Base-by-base conservation (phyloP, 2,329 filamentous ascomycete genomes). In the Monilinia polystroma region DNA sequence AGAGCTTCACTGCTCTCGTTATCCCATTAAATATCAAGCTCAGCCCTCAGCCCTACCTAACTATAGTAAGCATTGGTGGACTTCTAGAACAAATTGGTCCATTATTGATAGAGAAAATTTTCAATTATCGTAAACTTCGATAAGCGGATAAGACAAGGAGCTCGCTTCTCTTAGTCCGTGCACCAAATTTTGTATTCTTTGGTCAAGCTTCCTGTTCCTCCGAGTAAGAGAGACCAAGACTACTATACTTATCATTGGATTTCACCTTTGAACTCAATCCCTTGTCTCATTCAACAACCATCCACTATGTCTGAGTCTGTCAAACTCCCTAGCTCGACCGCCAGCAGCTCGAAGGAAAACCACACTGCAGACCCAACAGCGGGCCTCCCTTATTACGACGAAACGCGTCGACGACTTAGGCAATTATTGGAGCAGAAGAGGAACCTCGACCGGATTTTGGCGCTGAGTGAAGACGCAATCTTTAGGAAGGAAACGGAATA, bases 401-500 rank as follows among this genome's bases (percentile, higher is more conserved):
- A 89, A 74, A 82, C 90, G 58, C 84, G 89, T 68, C 82, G 84
- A 67, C 87, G 90, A 67, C 81, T 92, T 4, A 84, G 88, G 69
- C 85, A 88, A 66, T 86, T 89, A 2, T 79, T 93, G 11, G 81
- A 86, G 63, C 88, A 87, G 79, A 90, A 89, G 76, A 82, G 86
- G 38, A 73, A 83, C 23, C 81, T 76, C 23, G 70, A 75, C 59
- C 53, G 64, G 4, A 68, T 64, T 35, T 69, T 74, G 26, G 66
- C 65, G n/a, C 29, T 66, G 1, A 71, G 73, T 16, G 95, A 99
- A 81, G 91, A 96, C 60, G 85, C 86, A 71, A 98, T 99, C 73
- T 88, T 85, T 76, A 87, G 90, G 70, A 90, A 92, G 75, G 95
- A 99, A 78, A 87, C 89, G 67, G 85, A 89, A 23, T 99, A 99